Evolutionary conservation across 2,329 filamentous ascomycete species (phyloP), one percentile per base, ranked within the genome.

Genomic region (Apiospora hydei): DNA sequence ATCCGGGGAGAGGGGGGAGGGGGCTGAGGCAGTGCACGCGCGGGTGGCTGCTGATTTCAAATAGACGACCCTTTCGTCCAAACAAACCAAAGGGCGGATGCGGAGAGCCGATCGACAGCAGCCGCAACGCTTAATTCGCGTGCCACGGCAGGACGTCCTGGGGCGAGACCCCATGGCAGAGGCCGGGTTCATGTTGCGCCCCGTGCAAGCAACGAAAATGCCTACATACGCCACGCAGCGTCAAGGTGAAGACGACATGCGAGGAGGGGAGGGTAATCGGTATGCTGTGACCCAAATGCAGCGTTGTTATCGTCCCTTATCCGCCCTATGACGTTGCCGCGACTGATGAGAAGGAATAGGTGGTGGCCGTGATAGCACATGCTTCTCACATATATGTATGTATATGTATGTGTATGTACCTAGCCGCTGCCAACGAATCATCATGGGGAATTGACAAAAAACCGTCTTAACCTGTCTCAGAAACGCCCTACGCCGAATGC

Each of bases 391-490:
- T 38, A 38, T 38, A 5, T 38, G 34, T 38, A 38, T 8, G 26
- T 30, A 30, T 30, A 30, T 30, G 26, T 38, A 38, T 38, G 5
- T 38, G 34, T 38, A 76, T 77, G 77, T 76, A 74, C 74, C 71
- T 72, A 79, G 75, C 76, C 78, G 77, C 71, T 43, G 74, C 71
- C 75, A 72, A 77, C 74, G 71, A 77, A 77, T 74, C 72, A 70
- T 69, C 70, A 24, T 64, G 34, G 57, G 30, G 18, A 41, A 41
- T 41, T 64, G 69, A 72, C 70, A 47, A 26, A 67, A 47, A 26
- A 38, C 46, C 47, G 51, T 72, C 74, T 73, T 69, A 70, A 70
- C 70, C 67, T 75, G 75, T 76, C 73, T 76, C 75, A 75, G 73
- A 75, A 76, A 77, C 75, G 73, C 74, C 75, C 75, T 74, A 73